Base-by-base conservation (phyloP, 192 early-diverging fungal species). In the Podila epicladia region DNA sequence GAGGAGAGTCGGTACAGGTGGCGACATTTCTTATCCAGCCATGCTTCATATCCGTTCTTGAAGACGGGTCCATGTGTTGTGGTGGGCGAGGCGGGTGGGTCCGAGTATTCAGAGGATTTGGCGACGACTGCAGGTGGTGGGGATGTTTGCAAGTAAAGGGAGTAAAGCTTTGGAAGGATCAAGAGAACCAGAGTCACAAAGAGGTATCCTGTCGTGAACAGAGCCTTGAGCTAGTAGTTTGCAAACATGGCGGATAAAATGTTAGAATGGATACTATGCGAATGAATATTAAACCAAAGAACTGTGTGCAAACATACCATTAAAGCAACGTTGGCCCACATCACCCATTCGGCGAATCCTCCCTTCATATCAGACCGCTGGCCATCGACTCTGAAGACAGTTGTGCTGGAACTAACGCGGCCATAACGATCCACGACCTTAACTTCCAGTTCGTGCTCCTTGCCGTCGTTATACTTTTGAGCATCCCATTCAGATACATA, bases 401-500 rank as follows among this genome's bases (percentile, higher is more conserved):
- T 74, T 0, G 50, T 74, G 20, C 84, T 77, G 24, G 70, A 79
- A 0, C 89, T 90, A 0, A 70, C 67, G 17, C 77, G 79, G 15
- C 93, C 93, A 8, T 61, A 71, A 1, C 72, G 64, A 62, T 96
- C 94, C 3, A 69, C 71, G 3, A 88, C 95, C 61, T 84, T 85
- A 8, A 97, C 85, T 15, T 80, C 69, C 9, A 98, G 45, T 31
- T 67, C 49, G 69, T 97, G 95, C 7, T 89, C 82, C 33, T 72
- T 61, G 22, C 87, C 90, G 62, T 95, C 92, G 71, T 94, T 85
- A 71, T 88, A 98, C 22, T 65, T 29, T 6, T 75, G 68, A 22
- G 95, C 89, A 66, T 94, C 85, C 95, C 95, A 98, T 19, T 84
- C 82, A 2, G 85, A 73, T 0, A 85, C 85, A 89, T 93, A 98